Percentiles rank a stretch among this genome's conserved stretches.
phyloP scores from a whole-genome alignment of 2,329 filamentous ascomycete genomes.

The Exophiala oligosperma region DNA sequence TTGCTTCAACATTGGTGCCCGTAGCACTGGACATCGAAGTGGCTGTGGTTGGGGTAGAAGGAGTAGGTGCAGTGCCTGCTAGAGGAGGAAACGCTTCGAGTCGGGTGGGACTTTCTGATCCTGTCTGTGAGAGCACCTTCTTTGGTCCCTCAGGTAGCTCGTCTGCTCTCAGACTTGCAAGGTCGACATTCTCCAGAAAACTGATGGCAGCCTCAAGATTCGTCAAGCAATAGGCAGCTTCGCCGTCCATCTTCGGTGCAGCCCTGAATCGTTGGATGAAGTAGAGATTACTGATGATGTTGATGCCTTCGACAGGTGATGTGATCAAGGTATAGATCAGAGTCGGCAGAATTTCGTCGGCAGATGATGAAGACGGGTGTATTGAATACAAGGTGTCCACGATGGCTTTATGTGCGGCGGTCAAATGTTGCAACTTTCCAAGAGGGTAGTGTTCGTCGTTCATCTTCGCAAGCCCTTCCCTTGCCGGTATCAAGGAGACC shows the following conservation, averaged over 20 bases:
- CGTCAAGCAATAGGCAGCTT: slow-evolving; percentile 93
- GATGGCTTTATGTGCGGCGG: slow-evolving; percentile 87
- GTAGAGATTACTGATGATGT: slow-evolving; percentile 89
- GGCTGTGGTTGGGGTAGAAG: slow-evolving; percentile 20
- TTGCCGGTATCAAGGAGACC: slow-evolving; percentile 69
- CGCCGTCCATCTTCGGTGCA: slow-evolving; percentile 81
- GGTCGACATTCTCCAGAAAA: slow-evolving; percentile 91
- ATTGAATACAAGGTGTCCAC: slow-evolving; percentile 76
- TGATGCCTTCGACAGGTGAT: slow-evolving; percentile 78
- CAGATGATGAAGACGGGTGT: slow-evolving; percentile 75
- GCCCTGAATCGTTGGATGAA: slow-evolving; percentile 93
- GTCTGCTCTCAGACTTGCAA: slow-evolving; percentile 81
- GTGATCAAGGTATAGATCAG: slow-evolving; percentile 96
- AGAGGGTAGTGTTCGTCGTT: slow-evolving; percentile 82
- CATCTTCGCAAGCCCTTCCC: slow-evolving; percentile 75
- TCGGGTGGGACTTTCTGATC: slow-evolving; percentile 42
- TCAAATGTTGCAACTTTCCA: slow-evolving; percentile 86
- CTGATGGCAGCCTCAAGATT: slow-evolving; percentile 93
- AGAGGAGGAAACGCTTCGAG: slow-evolving; percentile 30
- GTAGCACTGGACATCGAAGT: slow-evolving; percentile 29
- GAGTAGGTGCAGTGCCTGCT: slow-evolving; percentile 10
- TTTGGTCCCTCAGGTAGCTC: slow-evolving; percentile 69
- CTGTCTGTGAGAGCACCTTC: slow-evolving; percentile 50
- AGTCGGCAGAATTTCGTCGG: slow-evolving; percentile 95
- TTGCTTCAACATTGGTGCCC: slow-evolving; percentile 29